Evolutionary conservation across 768 basidiomycete species (phyloP).

Genomic region (Butyriboletus loyo): DNA sequence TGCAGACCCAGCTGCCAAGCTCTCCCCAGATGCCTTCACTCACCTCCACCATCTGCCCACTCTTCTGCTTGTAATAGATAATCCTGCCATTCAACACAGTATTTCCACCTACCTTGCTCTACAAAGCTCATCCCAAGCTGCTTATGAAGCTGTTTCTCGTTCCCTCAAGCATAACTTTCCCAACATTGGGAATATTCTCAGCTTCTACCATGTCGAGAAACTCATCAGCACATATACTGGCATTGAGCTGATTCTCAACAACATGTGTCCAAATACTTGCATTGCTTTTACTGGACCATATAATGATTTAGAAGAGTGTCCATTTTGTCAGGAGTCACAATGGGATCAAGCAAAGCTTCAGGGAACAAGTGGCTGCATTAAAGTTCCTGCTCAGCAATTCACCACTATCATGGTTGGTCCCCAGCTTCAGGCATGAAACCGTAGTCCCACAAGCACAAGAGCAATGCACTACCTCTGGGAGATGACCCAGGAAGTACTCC

Average conservation of each 20-base stretch:
- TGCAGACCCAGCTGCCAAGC: background rate
- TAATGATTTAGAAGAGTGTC: slow-evolving; percentile 28
- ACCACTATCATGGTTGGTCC: slow-evolving; percentile 41
- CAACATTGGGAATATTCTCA: background rate
- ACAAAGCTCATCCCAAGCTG: background rate
- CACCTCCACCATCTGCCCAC: background rate
- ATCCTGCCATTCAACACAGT: background rate
- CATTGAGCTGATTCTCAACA: slow-evolving; percentile 30
- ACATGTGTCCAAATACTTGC: slow-evolving; percentile 46
- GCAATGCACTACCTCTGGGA: slow-evolving; percentile 29
- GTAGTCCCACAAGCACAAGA: slow-evolving; percentile 16
- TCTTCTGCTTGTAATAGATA: background rate
- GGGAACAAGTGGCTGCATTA: background rate
- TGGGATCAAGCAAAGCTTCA: slow-evolving; percentile 19
- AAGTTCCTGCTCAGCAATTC: slow-evolving; percentile 33
- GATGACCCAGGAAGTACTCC: background rate
- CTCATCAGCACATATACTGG: slow-evolving; percentile 18
- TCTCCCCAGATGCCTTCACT: background rate
- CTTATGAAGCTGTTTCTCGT: background rate
- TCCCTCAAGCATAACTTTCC: background rate
- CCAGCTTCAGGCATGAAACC: slow-evolving; percentile 40
- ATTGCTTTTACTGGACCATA: slow-evolving; percentile 40
- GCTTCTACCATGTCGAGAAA: slow-evolving; percentile 7
- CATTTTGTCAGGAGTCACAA: slow-evolving; percentile 27
- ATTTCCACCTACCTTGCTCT: background rate